Evolutionary conservation across 2,329 filamentous ascomycete genomes (phyloP).

Genomic region (Lasiodiplodia gonubiensis): DNA sequence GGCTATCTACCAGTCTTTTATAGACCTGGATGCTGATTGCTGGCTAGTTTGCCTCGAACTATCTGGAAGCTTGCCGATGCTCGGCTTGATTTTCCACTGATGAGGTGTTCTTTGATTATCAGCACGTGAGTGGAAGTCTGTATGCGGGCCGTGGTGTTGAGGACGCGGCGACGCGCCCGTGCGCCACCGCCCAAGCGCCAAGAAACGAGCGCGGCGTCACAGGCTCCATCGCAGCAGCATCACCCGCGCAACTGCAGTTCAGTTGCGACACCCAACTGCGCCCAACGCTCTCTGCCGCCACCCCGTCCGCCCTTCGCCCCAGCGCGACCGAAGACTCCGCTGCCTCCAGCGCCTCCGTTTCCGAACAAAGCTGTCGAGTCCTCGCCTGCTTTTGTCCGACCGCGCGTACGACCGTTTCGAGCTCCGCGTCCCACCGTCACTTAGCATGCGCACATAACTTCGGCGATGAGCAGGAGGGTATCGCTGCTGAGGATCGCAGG

Average conservation of each 20-base stretch:
- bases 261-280: constrained; percentile 20
- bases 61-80: too few relatives aligned
- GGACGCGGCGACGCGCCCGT: neutral
- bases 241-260: constrained; percentile 10
- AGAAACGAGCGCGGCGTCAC: constrained; percentile 19
- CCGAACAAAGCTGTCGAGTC: neutral
- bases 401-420: constrained; percentile 25
- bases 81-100: too few relatives aligned
- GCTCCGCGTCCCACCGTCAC: constrained; percentile 20
- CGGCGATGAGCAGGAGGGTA: constrained; percentile 27
- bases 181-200: constrained; percentile 10
- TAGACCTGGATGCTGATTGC: too few relatives aligned
- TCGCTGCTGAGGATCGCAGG: constrained; percentile 26
- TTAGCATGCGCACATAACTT: constrained; percentile 26
- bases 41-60: too few relatives aligned
- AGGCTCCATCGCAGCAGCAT: constrained; percentile 26
- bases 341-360: neutral
- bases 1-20: too few relatives aligned
- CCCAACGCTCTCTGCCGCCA: neutral
- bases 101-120: neutral
- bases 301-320: neutral
- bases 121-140: neutral
- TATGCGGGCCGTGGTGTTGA: constrained; percentile 14
- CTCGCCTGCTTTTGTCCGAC: constrained; percentile 10
- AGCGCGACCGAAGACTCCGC: neutral